These are phyloP conservation scores for Phoenix dactylifera DNA, from an alignment of 176 grass and related monocot genomes.

Conservation along the genomic window DNA sequence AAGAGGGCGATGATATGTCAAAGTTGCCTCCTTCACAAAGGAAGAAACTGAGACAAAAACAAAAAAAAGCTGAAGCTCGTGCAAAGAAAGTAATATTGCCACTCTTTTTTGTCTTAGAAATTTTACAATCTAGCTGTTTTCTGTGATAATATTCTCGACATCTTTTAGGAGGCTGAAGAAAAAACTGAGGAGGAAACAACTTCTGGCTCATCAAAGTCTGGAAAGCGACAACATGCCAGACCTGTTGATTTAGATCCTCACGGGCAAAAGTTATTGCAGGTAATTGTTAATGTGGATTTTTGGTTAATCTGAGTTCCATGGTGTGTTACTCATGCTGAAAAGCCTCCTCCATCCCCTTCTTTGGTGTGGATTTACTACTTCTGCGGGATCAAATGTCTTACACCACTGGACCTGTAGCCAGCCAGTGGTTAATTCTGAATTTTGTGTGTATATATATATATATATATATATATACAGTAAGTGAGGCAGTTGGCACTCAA, in stretches of 20 bases:
- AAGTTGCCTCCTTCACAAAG: constrained; percentile 85
- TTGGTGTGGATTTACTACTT: no score
- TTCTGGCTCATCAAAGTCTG: constrained; percentile 58
- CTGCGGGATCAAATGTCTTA: no score
- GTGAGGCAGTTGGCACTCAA: no score
- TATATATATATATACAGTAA: no score
- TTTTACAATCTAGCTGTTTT: not conserved
- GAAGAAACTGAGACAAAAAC: constrained; percentile 97
- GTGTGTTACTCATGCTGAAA: no score
- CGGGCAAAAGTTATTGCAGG: constrained; percentile 89
- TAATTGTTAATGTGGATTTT: constrained; percentile 21
- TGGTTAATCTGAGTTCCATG: no score
- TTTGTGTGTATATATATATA: no score
- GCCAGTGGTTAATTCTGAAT: no score
- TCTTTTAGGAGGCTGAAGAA: constrained; percentile 84
- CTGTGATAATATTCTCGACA: not conserved
- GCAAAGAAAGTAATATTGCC: constrained; percentile 74
- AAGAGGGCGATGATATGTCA: constrained; percentile 83
- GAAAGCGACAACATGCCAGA: constrained; percentile 64
- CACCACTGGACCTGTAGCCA: no score
- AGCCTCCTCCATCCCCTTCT: no score
- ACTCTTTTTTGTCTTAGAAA: no score
- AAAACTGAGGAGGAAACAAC: constrained; percentile 70
- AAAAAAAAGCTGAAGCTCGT: constrained; percentile 96
- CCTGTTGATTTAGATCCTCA: constrained; percentile 90